Conservation (phyloP, 2,329 filamentous ascomycete species). For the Sordariomycetes sp. region DNA sequence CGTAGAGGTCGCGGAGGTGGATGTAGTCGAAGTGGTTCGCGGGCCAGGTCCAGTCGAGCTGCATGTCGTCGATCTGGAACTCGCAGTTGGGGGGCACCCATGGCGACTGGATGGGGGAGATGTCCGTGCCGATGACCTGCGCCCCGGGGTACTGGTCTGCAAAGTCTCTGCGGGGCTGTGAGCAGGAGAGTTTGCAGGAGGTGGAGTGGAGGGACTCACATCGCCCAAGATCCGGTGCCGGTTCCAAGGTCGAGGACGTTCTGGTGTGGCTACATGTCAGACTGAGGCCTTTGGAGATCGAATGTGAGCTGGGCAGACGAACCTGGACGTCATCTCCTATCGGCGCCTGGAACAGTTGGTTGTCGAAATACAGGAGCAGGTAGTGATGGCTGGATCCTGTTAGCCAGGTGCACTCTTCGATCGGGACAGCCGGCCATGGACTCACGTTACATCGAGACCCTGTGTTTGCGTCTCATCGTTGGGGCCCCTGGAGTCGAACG, state of each 20-base stretch:
- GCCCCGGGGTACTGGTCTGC: conserved; percentile 30
- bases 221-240: conserved; percentile 45
- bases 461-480: conserved; percentile 9
- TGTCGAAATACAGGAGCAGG: conserved; percentile 2
- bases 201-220: conserved; percentile 19
- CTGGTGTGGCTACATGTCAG: background rate
- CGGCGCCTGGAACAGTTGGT: background rate
- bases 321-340: conserved; percentile 5
- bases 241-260: conserved; percentile 37
- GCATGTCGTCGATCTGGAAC: conserved; percentile 23
- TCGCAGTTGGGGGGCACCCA: conserved; percentile 32
- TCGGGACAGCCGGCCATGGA: background rate
- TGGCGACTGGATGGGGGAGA: conserved; percentile 44
- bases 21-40: conserved; percentile 43
- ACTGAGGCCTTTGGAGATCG: background rate
- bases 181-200: background rate
- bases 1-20: conserved; percentile 44
- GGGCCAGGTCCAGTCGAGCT: conserved; percentile 30
- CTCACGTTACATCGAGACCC: conserved; percentile 12
- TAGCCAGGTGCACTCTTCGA: conserved; percentile 8
- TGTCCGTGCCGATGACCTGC: conserved; percentile 38
- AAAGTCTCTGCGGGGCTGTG: conserved; percentile 28
- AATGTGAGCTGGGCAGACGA: background rate
- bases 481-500: conserved; percentile 3
- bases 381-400: conserved; percentile 11